These are phyloP conservation scores for Melastoma candidum DNA, from an alignment of 441 rosid species.

Conservation along the genomic window DNA sequence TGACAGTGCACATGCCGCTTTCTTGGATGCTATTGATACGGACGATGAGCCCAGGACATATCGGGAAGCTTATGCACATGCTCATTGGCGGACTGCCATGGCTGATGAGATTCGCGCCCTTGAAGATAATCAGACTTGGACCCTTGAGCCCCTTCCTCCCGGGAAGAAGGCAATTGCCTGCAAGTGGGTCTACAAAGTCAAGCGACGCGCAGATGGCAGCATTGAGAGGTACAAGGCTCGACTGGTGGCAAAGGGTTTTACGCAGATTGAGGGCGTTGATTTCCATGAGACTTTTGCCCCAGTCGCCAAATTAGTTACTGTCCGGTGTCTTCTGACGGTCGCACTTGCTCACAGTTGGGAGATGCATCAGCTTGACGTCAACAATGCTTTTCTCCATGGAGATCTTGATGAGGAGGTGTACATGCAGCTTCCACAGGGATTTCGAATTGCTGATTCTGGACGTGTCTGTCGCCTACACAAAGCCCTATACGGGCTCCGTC, in stretches of 20 bases:
- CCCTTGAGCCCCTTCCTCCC: too few species aligned
- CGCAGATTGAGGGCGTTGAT: too few species aligned
- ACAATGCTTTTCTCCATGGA: background rate
- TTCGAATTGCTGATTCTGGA: background rate
- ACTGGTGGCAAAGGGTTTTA: too few species aligned
- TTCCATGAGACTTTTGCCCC: background rate
- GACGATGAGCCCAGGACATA: too few species aligned
- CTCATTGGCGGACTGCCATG: background rate
- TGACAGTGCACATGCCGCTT: too few species aligned
- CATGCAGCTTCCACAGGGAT: background rate
- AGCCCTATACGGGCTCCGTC: background rate
- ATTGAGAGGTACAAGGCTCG: background rate
- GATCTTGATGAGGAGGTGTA: slow-evolving; percentile 5
- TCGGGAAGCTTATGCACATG: too few species aligned
- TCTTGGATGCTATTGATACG: too few species aligned
- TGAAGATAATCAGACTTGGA: too few species aligned
- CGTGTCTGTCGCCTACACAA: background rate
- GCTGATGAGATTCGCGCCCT: background rate
- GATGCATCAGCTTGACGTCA: slow-evolving; percentile 1
- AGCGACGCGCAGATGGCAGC: background rate
- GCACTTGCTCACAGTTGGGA: background rate
- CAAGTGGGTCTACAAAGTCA: too few species aligned
- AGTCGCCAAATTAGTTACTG: background rate
- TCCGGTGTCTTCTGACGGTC: background rate
- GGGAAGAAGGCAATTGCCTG: too few species aligned